These are phyloP conservation scores for Pseudogymnoascus sp. DNA, from an alignment of 2,329 filamentous ascomycete genomes.

Conservation along the genomic window DNA sequence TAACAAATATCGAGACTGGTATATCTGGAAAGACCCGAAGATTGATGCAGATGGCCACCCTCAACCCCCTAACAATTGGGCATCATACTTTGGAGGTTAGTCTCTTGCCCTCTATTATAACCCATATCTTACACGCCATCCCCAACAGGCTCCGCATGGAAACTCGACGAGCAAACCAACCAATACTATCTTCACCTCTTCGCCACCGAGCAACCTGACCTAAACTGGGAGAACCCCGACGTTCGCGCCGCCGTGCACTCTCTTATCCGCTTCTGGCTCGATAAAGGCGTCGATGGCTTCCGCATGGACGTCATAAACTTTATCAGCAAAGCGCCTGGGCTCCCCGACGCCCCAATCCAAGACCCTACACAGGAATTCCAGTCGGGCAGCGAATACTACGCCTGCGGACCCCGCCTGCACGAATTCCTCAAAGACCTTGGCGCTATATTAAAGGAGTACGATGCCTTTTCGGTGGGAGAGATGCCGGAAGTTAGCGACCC, in stretches of 20 bases:
- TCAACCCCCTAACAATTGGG: constrained; percentile 39
- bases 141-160: constrained; percentile 36
- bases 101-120: constrained; percentile 29
- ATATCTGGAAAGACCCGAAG: constrained; percentile 48
- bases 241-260: constrained; percentile 61
- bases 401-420: constrained; percentile 54
- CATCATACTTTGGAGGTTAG: constrained; percentile 35
- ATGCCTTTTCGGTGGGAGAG: constrained; percentile 46
- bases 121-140: neutral
- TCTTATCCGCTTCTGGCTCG: constrained; percentile 66
- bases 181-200: constrained; percentile 57
- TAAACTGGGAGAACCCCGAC: constrained; percentile 68
- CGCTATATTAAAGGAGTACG: constrained; percentile 38
- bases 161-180: constrained; percentile 41
- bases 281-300: constrained; percentile 50
- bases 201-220: constrained; percentile 61
- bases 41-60: constrained; percentile 29
- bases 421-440: constrained; percentile 42
- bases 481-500: constrained; percentile 36
- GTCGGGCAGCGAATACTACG: constrained; percentile 31
- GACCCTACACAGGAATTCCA: constrained; percentile 39
- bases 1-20: constrained; percentile 52
- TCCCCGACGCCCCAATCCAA: constrained; percentile 42
- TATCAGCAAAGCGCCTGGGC: constrained; percentile 52
- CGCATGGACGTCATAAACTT: constrained; percentile 63